phyloP scores from a whole-genome alignment of 495 filamentous ascomycete genomes.

The Penicillium desertorum region DNA sequence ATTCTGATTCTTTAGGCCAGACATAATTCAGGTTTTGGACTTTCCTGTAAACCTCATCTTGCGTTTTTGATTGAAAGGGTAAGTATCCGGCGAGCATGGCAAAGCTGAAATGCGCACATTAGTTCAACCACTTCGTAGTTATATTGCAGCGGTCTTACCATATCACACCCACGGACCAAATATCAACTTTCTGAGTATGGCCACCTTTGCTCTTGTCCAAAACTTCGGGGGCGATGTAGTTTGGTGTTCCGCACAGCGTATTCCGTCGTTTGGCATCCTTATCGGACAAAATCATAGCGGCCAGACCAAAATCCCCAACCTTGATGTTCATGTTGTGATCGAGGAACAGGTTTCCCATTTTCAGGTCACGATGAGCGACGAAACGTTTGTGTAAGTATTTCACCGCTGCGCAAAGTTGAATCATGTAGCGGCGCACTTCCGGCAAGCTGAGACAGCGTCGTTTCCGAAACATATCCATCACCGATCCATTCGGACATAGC shows the following conservation, averaged over 20 bases:
- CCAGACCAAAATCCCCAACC: constrained; percentile 94
- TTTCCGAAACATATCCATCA: constrained; percentile 96
- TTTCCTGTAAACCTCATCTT: constrained; percentile 81
- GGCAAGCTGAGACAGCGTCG: constrained; percentile 83
- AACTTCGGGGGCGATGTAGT: constrained; percentile 98
- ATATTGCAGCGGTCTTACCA: constrained; percentile 57
- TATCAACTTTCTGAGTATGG: constrained; percentile 89
- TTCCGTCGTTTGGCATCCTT: constrained; percentile 81
- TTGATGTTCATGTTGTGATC: constrained; percentile 97
- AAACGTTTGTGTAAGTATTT: constrained; percentile 95
- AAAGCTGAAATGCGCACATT: constrained; percentile 51
- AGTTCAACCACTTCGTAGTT: constrained; percentile 16
- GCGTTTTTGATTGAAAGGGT: constrained; percentile 82
- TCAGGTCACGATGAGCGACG: constrained; percentile 94
- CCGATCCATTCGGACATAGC: constrained; percentile 90
- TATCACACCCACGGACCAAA: constrained; percentile 96
- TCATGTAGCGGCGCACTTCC: constrained; percentile 85
- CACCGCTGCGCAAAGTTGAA: constrained; percentile 92
- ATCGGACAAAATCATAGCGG: constrained; percentile 84
- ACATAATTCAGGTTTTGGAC: constrained; percentile 70
- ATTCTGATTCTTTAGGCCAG: constrained; percentile 63
- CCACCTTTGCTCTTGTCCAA: constrained; percentile 73
- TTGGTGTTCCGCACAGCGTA: constrained; percentile 94
- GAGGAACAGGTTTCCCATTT: constrained; percentile 97
- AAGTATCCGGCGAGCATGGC: constrained; percentile 89